Base-by-base conservation (phyloP, 2,329 filamentous ascomycete species). In the Beauveria scarabaeidicola region DNA sequence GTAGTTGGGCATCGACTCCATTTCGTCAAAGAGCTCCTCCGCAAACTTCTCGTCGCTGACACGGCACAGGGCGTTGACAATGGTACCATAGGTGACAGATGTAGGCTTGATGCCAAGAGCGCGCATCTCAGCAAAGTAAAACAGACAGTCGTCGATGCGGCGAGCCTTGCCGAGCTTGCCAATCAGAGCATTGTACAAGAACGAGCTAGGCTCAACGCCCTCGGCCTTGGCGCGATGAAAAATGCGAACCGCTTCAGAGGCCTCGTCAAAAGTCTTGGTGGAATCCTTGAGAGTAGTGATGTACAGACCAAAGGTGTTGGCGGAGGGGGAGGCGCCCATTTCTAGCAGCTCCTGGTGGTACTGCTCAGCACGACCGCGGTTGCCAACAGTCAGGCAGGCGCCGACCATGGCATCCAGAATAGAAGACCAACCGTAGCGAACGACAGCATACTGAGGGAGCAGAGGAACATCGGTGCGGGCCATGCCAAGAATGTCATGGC, bases 221-320 rank as follows among this genome's bases (percentile, higher is more conserved):
- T 99, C 94, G 13, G 88, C 79, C 77, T 95, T 91, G 61, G 94
- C 92, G 60, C 91, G 90, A 69, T 94, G 87, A 80, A 99, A 99
- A 73, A 99, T 96, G 77, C 95, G 95, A 70, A 97, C 88, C 59
- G 94, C 94, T 73, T 97, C 94, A 9, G 91, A 91, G 11, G 94
- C 94, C 73, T 99, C 94, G 69, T 99, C 94, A 65, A 97, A 97
- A 0, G 92, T 97, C 83, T 96, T 96, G 65, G 91, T 91, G 1
- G 91, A 96, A 70, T 96, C 93, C 78, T 97, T 97, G 63, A 99
- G 80, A 1, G 93, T 97, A n/a, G 95, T 97, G 75, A 99, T 99
- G 81, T 97, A 99, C 19, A 99, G 83, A 61, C 94, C 94, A 67
- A 95, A 99, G 0, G 94, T 99, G 78, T 99, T 99, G 47, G 94